Conservation (phyloP, 331 rosid genomes). For the Quercus phellos region DNA sequence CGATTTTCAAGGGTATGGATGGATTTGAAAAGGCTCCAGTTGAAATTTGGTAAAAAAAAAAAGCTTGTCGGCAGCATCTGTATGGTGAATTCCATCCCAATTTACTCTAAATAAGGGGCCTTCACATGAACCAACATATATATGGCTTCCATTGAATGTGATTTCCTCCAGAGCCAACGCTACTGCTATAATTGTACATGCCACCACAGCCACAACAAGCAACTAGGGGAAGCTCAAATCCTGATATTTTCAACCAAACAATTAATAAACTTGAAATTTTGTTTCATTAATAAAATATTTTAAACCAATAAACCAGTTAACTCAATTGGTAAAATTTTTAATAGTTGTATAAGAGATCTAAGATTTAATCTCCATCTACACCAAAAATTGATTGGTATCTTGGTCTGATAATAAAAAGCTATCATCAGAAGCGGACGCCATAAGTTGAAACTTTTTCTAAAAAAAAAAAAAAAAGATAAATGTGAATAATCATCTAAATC, state of each 20-base stretch:
- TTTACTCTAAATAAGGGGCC: not conserved
- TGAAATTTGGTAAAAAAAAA: slow-evolving; percentile 13
- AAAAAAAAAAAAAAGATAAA: no score
- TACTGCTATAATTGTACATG: slow-evolving; percentile 26
- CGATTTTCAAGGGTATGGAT: slow-evolving; percentile 3
- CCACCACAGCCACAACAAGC: slow-evolving; percentile 62
- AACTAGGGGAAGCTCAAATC: slow-evolving; percentile 43
- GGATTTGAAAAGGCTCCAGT: slow-evolving; percentile 24
- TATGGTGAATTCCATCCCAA: slow-evolving; percentile 23
- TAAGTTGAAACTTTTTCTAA: no score
- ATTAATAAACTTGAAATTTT: no score
- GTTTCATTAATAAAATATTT: no score
- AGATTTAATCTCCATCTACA: accelerated
- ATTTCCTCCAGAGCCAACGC: slow-evolving; percentile 8
- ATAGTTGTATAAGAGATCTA: no score
- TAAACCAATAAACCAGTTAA: no score
- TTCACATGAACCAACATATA: slow-evolving; percentile 16
- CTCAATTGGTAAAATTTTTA: no score
- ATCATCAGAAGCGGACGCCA: accelerated
- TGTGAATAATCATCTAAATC: no score
- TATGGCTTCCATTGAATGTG: slow-evolving; percentile 14
- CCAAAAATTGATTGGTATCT: no score
- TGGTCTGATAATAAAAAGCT: no score
- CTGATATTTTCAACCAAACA: slow-evolving; percentile 10
- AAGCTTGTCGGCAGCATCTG: slow-evolving; percentile 17